Evolutionary conservation across 1,139 yeast genomes (phyloP).

Genomic region (Blastobotrys serpentis): DNA sequence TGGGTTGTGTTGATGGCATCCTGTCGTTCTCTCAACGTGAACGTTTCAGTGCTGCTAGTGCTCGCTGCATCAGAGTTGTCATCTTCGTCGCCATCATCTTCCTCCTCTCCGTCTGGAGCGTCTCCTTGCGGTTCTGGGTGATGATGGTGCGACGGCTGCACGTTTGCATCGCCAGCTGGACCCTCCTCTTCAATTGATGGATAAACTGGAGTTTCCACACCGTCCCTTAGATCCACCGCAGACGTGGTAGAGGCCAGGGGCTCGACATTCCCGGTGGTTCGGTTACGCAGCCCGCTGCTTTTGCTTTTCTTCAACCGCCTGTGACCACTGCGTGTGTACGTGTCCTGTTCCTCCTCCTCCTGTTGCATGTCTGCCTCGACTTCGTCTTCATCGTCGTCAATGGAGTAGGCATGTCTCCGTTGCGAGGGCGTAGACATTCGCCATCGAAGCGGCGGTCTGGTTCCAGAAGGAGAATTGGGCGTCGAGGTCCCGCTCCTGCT

Average conservation of each 20-base stretch:
- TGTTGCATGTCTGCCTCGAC: conserved; percentile 49
- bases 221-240: background rate
- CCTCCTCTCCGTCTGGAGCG: conserved; percentile 16
- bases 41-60: conserved; percentile 61
- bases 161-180: conserved; percentile 13
- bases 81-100: conserved; percentile 18
- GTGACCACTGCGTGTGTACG: background rate
- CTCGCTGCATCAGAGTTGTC: conserved; percentile 36
- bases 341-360: conserved; percentile 61
- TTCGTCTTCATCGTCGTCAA: conserved; percentile 73
- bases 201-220: background rate
- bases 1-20: conserved; percentile 95
- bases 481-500: background rate
- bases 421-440: conserved; percentile 20
- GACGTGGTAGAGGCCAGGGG: background rate
- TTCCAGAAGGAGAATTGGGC: background rate
- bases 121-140: conserved; percentile 34
- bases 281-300: background rate
- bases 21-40: conserved; percentile 89
- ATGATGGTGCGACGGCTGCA: conserved; percentile 13
- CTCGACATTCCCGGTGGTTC: background rate
- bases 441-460: conserved; percentile 25
- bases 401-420: conserved; percentile 38
- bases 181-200: conserved; percentile 7
- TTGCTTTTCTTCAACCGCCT: conserved; percentile 1